Base-by-base conservation (phyloP, 805 yeast genomes). In the Limtongia smithiae region DNA sequence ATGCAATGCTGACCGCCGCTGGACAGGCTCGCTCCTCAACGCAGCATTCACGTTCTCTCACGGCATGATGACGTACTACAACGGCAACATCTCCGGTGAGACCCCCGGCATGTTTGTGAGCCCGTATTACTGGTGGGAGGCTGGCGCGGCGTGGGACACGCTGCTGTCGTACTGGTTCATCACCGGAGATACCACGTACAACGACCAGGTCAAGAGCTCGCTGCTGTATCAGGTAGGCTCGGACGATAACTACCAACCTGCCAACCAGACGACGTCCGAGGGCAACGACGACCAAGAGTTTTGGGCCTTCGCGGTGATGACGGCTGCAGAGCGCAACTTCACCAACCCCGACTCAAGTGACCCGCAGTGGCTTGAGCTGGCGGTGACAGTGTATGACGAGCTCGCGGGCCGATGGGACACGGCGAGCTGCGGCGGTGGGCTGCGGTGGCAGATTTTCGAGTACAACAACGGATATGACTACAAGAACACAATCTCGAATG, bases 201-300 rank as follows among this genome's bases (percentile, higher is more conserved):
- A 76, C 39, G 73, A 74, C 12, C 49, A 75, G 28, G 75, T 86
- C 48, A 75, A 77, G 61, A 70, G 74, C 34, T 85, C 95, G 2
- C 66, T 91, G 60, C 63, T 78, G 45, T 81, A 78, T 62, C 97
- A 91, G 68, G 78, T 79, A 6, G 90, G 91, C 41, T 77, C 76
- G 11, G 74, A 81, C 65, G 71, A 79, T 69, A 83, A 91, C 69
- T 93, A 81, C 68, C 81, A 90, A 66, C 96, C 97, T 3, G 70
- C 80, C 52, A 89, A 88, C 67, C 96, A 90, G 68, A 80, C 91
- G 8, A 81, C 90, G 27, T 85, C 95, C 2, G 97, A 91, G 69
- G 98, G 97, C 62, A 91, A 91, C 65, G 98, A 91, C 74, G 97
- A 91, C 72, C 97, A 91, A 71, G 96, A 86, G 1, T 88, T 91